Percentiles rank a stretch among this genome's conserved stretches.
These are phyloP conservation scores for Rhododendron vialii DNA, from an alignment of 148 eudicot genomes.

Conservation along the genomic window DNA sequence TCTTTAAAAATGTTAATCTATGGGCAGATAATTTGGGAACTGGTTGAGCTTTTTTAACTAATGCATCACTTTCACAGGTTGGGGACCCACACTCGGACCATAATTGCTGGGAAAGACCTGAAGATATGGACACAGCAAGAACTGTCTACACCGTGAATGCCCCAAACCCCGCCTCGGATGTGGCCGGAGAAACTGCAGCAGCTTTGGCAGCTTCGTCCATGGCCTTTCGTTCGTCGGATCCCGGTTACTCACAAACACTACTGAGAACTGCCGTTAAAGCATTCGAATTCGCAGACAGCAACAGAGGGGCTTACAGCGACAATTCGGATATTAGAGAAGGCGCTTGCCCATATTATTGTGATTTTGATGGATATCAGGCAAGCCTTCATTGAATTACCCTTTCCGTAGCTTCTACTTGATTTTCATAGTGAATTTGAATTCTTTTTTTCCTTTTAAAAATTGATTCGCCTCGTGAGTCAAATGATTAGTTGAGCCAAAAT, in stretches of 20 bases:
- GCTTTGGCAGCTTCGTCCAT: conserved; percentile 90
- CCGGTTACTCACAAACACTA: conserved; percentile 63
- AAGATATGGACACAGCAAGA: conserved; percentile 78
- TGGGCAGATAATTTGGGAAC: background rate
- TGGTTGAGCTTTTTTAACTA: background rate
- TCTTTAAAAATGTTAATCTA: background rate
- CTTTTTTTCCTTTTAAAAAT: background rate
- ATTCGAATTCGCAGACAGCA: conserved; percentile 63
- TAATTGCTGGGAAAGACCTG: conserved; percentile 66
- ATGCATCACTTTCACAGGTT: conserved; percentile 32
- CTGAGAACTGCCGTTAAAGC: conserved; percentile 40
- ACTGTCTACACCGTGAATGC: conserved; percentile 73
- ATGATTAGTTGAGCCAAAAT: background rate
- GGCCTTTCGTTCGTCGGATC: conserved; percentile 71
- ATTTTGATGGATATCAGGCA: conserved; percentile 92
- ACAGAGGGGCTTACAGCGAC: conserved; percentile 91
- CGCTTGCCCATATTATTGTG: conserved; percentile 91
- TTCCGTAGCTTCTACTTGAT: background rate
- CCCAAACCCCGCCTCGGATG: conserved; percentile 87
- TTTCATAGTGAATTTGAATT: background rate
- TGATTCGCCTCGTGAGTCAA: background rate
- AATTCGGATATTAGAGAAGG: conserved; percentile 53
- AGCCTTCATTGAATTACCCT: conserved; percentile 1
- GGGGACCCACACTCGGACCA: conserved; percentile 83
- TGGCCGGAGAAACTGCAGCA: conserved; percentile 91